Evolutionary conservation across 225 moss, liverwort and hornwort species (phyloP).

Genomic region (Bryum argenteum): DNA sequence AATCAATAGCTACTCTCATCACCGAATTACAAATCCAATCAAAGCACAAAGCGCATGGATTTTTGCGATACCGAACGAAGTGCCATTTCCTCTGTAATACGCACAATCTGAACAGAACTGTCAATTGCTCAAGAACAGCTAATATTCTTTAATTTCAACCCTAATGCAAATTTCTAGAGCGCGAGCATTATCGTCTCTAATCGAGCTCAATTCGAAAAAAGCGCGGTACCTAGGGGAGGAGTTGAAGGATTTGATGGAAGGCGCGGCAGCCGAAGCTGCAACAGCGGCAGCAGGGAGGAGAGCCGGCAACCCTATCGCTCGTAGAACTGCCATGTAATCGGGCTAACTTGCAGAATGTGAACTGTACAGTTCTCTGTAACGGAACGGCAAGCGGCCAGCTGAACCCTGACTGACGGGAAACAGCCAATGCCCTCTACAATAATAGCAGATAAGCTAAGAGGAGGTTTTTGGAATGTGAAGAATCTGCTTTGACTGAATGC

Average conservation of each 20-base stretch:
- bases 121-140: conserved; percentile 14
- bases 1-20: not conserved
- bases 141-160: not conserved
- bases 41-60: not conserved
- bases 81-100: not conserved
- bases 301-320: conserved; percentile 60
- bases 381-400: conserved; percentile 8
- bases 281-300: conserved; percentile 54
- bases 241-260: conserved; percentile 41
- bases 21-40: conserved; percentile 8
- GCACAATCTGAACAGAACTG: not conserved
- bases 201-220: not conserved
- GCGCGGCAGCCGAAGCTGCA: conserved; percentile 44
- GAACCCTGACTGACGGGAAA: not conserved
- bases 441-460: not conserved
- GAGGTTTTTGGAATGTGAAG: not conserved
- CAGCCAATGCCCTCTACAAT: not conserved
- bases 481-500: conserved; percentile 2
- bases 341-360: conserved; percentile 1
- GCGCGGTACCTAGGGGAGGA: conserved; percentile 17
- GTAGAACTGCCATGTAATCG: conserved; percentile 57
- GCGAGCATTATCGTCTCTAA: no score
- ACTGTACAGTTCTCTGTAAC: not conserved
- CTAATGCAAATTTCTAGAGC: conserved; percentile 1
- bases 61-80: not conserved